These are phyloP conservation scores for Trypanosoma melophagium DNA, from an alignment of 208 protist genomes.

Conservation along the genomic window DNA sequence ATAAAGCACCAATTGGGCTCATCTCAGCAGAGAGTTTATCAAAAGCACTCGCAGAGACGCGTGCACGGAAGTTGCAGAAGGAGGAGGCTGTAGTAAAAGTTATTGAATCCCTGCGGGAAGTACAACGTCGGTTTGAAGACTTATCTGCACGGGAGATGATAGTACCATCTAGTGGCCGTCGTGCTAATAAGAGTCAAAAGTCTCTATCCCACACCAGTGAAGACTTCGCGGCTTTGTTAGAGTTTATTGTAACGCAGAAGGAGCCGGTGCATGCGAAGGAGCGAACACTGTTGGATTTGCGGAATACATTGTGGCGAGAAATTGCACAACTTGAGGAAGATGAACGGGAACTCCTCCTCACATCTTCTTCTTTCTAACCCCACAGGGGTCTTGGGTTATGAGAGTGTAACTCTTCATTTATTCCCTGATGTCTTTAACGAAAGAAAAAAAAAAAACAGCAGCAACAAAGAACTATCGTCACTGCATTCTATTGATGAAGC, in stretches of 20 bases:
- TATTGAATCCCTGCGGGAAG: conserved; percentile 7
- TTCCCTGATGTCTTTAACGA: too few species aligned
- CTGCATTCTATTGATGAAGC: too few species aligned
- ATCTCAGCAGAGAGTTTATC: not conserved
- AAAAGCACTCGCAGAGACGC: conserved; percentile 5
- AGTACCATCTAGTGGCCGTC: not conserved
- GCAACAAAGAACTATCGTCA: too few species aligned
- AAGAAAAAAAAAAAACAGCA: too few species aligned
- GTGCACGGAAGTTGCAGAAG: conserved; percentile 18
- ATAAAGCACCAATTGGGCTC: not conserved
- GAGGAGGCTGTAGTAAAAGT: conserved; percentile 15
- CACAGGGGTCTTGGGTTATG: too few species aligned
- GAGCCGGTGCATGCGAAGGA: conserved; percentile 13
- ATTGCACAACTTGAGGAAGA: conserved; percentile 25
- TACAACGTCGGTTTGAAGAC: conserved; percentile 7
- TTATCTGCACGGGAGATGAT: conserved; percentile 14
- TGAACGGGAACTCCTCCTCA: conserved; percentile 9
- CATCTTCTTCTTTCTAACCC: too few species aligned
- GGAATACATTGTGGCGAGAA: conserved; percentile 24
- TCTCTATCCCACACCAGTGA: not conserved
- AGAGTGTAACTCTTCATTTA: too few species aligned
- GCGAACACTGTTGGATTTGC: conserved; percentile 11
- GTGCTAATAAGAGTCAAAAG: not conserved
- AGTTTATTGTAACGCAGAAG: conserved; percentile 16
- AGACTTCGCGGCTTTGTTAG: not conserved